Conservation (phyloP, 331 rosid genomes). For the Ulmus americana region DNA sequence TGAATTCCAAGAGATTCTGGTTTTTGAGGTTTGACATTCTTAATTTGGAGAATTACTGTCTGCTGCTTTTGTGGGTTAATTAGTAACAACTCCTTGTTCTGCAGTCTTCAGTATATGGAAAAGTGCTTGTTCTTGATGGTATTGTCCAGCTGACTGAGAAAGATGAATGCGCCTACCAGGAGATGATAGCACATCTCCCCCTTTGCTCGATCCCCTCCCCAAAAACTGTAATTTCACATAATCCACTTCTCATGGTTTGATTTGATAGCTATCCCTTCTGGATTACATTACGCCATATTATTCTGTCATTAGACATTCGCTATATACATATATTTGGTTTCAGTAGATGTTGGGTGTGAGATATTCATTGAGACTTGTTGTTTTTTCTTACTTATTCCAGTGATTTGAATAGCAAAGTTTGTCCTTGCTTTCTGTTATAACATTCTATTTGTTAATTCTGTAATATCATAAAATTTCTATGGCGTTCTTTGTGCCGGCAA, state of each 20-base stretch:
- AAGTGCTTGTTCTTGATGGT: slow-evolving; percentile 93
- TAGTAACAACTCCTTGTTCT: slow-evolving; percentile 18
- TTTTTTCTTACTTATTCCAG: too few species aligned
- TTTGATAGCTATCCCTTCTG: not conserved
- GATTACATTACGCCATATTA: slow-evolving; percentile 2
- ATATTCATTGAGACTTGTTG: not conserved
- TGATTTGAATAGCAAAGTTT: not conserved
- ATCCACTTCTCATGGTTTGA: slow-evolving; percentile 6
- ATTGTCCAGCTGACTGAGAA: slow-evolving; percentile 86
- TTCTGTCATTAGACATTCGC: not conserved
- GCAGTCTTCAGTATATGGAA: slow-evolving; percentile 77
- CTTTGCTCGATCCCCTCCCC: slow-evolving; percentile 86
- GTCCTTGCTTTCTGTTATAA: not conserved
- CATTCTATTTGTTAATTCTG: not conserved
- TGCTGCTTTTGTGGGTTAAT: slow-evolving; percentile 6
- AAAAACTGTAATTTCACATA: slow-evolving; percentile 44
- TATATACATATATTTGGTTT: not conserved
- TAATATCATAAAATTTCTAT: not conserved
- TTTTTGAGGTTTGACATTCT: slow-evolving; percentile 67
- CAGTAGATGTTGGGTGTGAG: not conserved
- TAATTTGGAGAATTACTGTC: slow-evolving; percentile 20
- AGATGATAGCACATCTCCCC: slow-evolving; percentile 94
- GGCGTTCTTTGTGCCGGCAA: not conserved
- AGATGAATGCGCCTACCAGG: slow-evolving; percentile 98
- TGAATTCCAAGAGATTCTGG: slow-evolving; percentile 79